Evolutionary conservation across 371 early-diverging fungal genomes (phyloP), one percentile per base, ranked within the genome.

Genomic region (Zopfochytrium polystomum): DNA sequence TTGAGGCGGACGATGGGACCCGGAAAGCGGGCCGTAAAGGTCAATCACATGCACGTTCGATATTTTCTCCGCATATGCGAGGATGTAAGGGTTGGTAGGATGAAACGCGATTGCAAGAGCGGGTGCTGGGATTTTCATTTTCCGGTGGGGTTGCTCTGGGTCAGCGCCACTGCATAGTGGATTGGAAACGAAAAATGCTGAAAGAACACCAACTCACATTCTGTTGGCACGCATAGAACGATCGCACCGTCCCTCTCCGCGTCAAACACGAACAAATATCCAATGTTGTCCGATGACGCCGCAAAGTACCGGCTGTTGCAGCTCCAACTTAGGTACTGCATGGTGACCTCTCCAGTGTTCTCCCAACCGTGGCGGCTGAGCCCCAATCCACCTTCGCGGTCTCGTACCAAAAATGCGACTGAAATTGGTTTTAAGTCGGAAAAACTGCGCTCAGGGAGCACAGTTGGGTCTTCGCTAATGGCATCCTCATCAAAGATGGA

Each of bases 321-420:
- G 34, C n/a, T 31, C 59, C 59, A 58, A 2, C n/a, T n/a, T 34
- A 58, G 22, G 22, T 58, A 58, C 27, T 58, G 59, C 50, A 58
- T 49, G 1, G 59, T 58, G 47, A 58, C n/a, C 7, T 22, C 13
- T 6, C 27, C 23, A 15, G 32, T 47, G 57, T 43, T 48, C 48
- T 48, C 13, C 13, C n/a, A 48, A n/a, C 13, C 11, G 11, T n/a
- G n/a, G 11, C n/a, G 48, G n/a, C 11, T n/a, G 13, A 13, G 23
- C 20, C 13, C 13, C 13, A 48, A 23, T 1, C n/a, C 11, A n/a
- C n/a, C 11, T 22, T 23, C 30, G 1, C 1, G 26, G 29, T 6
- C 11, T 26, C 52, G 29, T 1, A 11, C 23, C 49, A 48, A 29
- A 23, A 7, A 48, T 23, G 11, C 20, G 9, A 30, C n/a, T 32